A percentile compares a stretch with the other conserved stretches of the same genome.
These are phyloP conservation scores for Urochloa ruziziensis DNA, from an alignment of 176 grass and related monocot genomes.

Conservation along the genomic window DNA sequence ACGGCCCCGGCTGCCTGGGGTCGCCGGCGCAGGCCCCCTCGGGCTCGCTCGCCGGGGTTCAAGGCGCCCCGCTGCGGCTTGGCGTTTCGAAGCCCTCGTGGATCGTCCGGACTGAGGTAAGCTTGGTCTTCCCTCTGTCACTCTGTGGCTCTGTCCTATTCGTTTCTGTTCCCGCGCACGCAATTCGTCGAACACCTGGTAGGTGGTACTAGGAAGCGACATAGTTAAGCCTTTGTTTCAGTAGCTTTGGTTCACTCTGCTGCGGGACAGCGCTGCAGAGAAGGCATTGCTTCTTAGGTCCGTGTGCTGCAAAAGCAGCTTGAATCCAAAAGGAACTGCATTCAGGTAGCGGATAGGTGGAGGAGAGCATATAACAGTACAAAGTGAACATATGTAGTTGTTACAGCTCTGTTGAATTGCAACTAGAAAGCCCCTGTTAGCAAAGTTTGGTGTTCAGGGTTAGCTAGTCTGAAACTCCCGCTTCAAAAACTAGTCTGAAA, in stretches of 20 bases:
- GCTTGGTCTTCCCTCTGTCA: no score
- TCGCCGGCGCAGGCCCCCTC: not conserved
- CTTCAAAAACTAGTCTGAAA: not conserved
- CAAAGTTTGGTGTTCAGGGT: not conserved
- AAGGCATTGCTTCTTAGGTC: not conserved
- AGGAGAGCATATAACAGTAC: not conserved
- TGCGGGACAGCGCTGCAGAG: not conserved
- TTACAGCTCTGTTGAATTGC: not conserved
- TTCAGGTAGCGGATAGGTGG: not conserved
- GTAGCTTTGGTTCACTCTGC: not conserved
- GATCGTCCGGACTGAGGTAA: constrained; percentile 73
- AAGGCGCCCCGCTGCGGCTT: constrained; percentile 8
- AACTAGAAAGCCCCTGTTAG: not conserved
- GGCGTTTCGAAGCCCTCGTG: constrained; percentile 45
- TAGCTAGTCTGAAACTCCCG: not conserved
- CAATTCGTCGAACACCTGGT: constrained; percentile 33
- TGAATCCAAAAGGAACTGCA: not conserved
- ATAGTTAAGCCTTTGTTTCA: not conserved
- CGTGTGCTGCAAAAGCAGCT: not conserved
- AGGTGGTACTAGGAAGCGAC: not conserved
- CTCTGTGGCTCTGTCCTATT: not conserved
- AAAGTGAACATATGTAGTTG: not conserved
- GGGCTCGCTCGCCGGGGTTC: constrained; percentile 20
- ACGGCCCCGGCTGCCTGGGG: constrained; percentile 17
- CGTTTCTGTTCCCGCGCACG: not conserved